phyloP scores from a whole-genome alignment of 176 grass and related monocot genomes.

The Phoenix roebelenii region DNA sequence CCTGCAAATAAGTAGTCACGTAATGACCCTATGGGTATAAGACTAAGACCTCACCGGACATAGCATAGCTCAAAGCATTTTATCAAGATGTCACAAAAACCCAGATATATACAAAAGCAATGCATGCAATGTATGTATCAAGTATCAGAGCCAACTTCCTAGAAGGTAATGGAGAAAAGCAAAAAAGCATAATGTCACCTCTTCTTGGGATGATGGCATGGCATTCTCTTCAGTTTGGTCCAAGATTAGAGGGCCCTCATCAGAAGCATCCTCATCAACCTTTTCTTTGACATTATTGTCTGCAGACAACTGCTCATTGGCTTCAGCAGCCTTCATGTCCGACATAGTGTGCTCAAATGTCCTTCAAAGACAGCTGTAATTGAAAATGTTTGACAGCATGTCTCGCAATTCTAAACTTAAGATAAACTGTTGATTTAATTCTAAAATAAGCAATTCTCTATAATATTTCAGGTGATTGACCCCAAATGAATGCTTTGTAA shows the following conservation, averaged over 20 bases:
- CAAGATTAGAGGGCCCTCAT: background rate
- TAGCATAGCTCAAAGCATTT: background rate
- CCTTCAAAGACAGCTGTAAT: too few relatives aligned
- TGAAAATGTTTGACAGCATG: too few relatives aligned
- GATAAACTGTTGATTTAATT: too few relatives aligned
- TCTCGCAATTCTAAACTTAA: too few relatives aligned
- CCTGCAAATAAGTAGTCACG: conserved; percentile 11
- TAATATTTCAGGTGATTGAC: too few relatives aligned
- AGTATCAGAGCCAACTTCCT: background rate
- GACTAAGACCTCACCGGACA: too few relatives aligned
- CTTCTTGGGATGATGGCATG: conserved; percentile 13
- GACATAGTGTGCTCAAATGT: conserved; percentile 6
- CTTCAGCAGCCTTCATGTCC: conserved; percentile 1
- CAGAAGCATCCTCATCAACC: background rate
- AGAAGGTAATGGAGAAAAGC: background rate
- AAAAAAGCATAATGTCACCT: conserved; percentile 1
- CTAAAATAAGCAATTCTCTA: too few relatives aligned
- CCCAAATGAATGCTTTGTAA: too few relatives aligned
- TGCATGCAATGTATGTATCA: background rate
- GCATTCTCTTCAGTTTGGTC: conserved; percentile 4
- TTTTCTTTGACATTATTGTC: conserved; percentile 4
- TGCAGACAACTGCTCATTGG: background rate
- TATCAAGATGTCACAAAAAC: background rate
- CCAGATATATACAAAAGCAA: background rate
- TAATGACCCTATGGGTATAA: background rate